Percentiles rank a stretch among this genome's conserved stretches.
Evolutionary conservation across 2,329 filamentous ascomycete species (phyloP).

Genomic region (Coniochaeta sp.): DNA sequence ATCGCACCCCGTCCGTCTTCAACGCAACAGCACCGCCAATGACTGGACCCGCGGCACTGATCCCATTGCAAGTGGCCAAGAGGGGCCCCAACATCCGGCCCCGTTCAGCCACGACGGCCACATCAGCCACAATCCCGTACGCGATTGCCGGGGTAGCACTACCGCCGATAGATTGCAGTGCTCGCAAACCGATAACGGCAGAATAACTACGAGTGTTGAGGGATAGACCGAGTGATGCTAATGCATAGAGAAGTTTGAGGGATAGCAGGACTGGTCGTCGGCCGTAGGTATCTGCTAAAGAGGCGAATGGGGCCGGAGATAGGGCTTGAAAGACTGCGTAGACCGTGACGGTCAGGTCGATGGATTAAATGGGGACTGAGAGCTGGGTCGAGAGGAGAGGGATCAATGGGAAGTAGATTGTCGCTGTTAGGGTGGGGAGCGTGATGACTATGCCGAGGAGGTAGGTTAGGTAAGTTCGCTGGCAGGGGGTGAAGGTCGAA

Average conservation of each 20-base stretch:
- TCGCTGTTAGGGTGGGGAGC: constrained; percentile 15
- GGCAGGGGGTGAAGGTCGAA: neutral
- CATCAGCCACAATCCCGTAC: constrained; percentile 61
- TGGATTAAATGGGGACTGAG: constrained; percentile 17
- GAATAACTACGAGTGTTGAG: constrained; percentile 40
- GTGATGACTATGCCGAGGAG: constrained; percentile 3
- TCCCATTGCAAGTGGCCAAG: constrained; percentile 42
- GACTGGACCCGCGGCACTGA: constrained; percentile 11
- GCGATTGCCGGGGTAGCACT: constrained; percentile 58
- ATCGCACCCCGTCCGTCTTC: constrained; percentile 40
- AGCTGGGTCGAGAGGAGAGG: constrained; percentile 20
- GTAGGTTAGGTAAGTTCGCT: neutral
- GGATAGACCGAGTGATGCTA: constrained; percentile 47
- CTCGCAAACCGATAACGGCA: constrained; percentile 32
- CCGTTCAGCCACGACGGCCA: constrained; percentile 55
- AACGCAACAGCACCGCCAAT: constrained; percentile 8
- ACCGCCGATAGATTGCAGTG: constrained; percentile 53
- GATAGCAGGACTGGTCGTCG: constrained; percentile 48
- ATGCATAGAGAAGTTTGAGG: constrained; percentile 44
- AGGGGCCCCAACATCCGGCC: constrained; percentile 61
- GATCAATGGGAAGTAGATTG: constrained; percentile 36
- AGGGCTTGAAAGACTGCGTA: constrained; percentile 54
- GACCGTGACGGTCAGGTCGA: constrained; percentile 40
- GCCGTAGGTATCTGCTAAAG: constrained; percentile 47
- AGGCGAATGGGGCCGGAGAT: constrained; percentile 47